Evolutionary conservation across 257 asterid species (phyloP), one percentile per base, ranked within the genome.

Genomic region (Catharanthus roseus): DNA sequence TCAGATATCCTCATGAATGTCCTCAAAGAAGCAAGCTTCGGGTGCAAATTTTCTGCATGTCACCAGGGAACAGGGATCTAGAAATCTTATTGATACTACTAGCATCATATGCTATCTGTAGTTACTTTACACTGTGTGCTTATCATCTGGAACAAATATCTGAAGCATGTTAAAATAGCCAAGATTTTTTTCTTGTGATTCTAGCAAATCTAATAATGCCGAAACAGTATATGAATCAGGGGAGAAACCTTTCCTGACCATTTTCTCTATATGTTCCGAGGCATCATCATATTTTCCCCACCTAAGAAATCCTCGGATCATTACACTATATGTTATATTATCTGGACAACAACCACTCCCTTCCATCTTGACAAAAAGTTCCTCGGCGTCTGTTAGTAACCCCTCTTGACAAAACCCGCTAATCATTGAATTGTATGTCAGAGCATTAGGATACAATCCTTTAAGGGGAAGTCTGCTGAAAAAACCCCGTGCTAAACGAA

Each of bases 401-500:
- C 81, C 81, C 38, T 72, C 49, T 62, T 45, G 61, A 56, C 73
- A 71, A 11, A 77, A 58, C 51, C 55, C 68, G 16, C n/a, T 6
- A 1, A 75, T 71, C 1, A 11, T 41, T 2, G 57, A 51, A 78
- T 42, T 81, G 74, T 72, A 81, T 44, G 76, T 67, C 47, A 71
- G 31, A 41, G 69, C 77, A 81, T 77, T 73, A 36, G 71, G 76
- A 24, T 72, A 60, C 39, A 53, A n/a, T 18, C 82, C 79, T 31
- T 55, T 57, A 0, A 61, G 67, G 75, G 45, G 61, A 57, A 78
- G 71, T 18, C 29, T 4, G 65, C 68, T 21, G n/a, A 74, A 78
- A 15, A 74, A 31, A 5, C 36, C 23, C 3, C 7, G 21, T 19
- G 72, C 78, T 24, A 44, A 1, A 29, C 23, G 65, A 4, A 61